Evolutionary conservation across 2,329 filamentous ascomycete genomes (phyloP).

Genomic region (Pestalotiopsis sp.): DNA sequence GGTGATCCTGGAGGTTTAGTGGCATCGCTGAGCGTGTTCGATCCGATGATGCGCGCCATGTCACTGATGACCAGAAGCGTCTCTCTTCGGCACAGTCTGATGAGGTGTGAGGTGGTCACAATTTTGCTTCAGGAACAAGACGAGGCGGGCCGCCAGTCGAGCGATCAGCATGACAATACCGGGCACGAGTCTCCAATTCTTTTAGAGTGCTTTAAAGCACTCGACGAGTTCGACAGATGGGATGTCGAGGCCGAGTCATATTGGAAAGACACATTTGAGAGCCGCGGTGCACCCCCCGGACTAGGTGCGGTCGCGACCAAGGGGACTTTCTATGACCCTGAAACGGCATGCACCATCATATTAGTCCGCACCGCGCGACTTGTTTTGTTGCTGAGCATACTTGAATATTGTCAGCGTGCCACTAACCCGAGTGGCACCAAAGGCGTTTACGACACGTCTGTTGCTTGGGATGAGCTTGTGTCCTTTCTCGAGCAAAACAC

Average conservation of each 20-base stretch:
- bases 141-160: not conserved
- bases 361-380: not conserved
- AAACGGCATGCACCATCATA: conserved; percentile 7
- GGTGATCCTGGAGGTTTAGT: conserved; percentile 20
- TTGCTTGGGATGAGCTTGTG: not conserved
- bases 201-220: not conserved
- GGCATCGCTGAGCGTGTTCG: not conserved
- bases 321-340: not conserved
- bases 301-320: conserved; percentile 2
- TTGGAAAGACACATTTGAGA: not conserved
- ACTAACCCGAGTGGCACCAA: not conserved
- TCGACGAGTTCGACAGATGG: conserved; percentile 8
- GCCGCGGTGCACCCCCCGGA: not conserved
- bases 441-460: not conserved
- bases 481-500: not conserved
- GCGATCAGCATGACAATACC: not conserved
- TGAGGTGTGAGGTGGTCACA: not conserved
- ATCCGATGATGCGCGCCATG: conserved; percentile 7
- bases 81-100: not conserved
- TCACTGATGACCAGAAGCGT: not conserved
- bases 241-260: not conserved
- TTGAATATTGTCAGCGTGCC: not conserved
- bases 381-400: not conserved
- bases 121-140: not conserved
- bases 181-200: not conserved